Base-by-base conservation (phyloP, 352 stramenopile genomes). In the Phytopythium montanum region DNA sequence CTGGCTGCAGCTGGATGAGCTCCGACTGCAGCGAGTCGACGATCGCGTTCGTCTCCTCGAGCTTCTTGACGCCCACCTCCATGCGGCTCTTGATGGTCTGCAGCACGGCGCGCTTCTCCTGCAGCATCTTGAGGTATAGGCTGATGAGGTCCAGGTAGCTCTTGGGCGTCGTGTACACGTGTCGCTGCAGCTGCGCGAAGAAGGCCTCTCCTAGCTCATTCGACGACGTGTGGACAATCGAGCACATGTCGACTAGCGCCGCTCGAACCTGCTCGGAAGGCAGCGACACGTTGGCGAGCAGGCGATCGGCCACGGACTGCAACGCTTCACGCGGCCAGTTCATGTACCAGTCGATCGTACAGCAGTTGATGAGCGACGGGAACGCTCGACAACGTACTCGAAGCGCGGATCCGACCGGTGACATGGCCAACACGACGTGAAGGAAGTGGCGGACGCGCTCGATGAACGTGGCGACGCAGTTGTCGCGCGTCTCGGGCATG, bases 111-210 rank as follows among this genome's bases (percentile, higher is more conserved):
- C 91, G 85, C 45, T 97, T 93, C 59, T 96, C 80, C 19, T 90
- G 74, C 3, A 98, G 78, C 88, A 98, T 96, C 48, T 87, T 95
- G 21, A 93, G 73, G 61, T 98, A 98, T 54, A 98, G 66, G 14
- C 88, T 76, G 62, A 98, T 98, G n/a, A 98, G 75, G 65, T 98
- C 95, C 25, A 98, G 62, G 62, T 98, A 98, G n/a, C 73, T 94
- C 64, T 98, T 98, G 0, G 95, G 95, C 3, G 95, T 98, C n/a
- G 92, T 98, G 76, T 98, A 98, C 50, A 98, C 91, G 39, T 93
- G 77, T 13, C 95, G 76, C 54, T 95, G 78, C 23, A 98, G 65
- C 58, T 98, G 89, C 2, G 81, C 73, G 34, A 94, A 90, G 62
- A 98, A 98, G 19, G 80, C 64, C 5, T 94, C 82, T 7, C 87